Evolutionary conservation across 169 alveolate genomes (phyloP).

Genomic region (Cyclospora cayetanensis): DNA sequence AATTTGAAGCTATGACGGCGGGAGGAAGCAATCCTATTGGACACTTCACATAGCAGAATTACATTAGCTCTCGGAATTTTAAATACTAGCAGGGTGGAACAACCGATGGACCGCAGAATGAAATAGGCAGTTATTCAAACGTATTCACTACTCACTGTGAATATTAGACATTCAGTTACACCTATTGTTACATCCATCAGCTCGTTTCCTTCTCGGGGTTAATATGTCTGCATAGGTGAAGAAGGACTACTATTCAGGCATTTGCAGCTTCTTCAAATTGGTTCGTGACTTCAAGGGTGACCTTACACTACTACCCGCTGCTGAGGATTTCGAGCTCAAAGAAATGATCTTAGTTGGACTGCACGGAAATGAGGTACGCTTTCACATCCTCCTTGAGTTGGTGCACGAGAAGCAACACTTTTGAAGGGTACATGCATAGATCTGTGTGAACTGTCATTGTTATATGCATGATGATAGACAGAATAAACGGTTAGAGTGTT

Average conservation of each 20-base stretch:
- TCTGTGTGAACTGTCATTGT: neutral
- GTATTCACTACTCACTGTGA: neutral
- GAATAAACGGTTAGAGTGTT: neutral
- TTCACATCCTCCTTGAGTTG: too few relatives aligned
- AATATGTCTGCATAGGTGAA: constrained; percentile 22
- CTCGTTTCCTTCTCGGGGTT: neutral
- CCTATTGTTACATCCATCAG: neutral
- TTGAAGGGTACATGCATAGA: too few relatives aligned
- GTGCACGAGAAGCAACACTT: too few relatives aligned
- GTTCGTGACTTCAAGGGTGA: constrained; percentile 18
- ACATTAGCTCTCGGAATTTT: neutral
- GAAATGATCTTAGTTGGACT: neutral
- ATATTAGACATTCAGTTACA: neutral
- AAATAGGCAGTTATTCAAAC: neutral
- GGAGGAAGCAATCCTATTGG: too few relatives aligned
- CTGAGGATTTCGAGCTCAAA: neutral
- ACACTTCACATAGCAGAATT: neutral
- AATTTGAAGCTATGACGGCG: too few relatives aligned
- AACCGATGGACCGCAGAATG: neutral
- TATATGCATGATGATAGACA: neutral
- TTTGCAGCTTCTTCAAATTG: constrained; percentile 37
- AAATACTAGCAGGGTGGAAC: neutral
- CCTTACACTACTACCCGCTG: neutral
- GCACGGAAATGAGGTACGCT: constrained; percentile 7
- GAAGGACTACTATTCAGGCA: neutral